Conservation (phyloP, 108 stramenopile genomes). For the Fistulifera pelliculosa region DNA sequence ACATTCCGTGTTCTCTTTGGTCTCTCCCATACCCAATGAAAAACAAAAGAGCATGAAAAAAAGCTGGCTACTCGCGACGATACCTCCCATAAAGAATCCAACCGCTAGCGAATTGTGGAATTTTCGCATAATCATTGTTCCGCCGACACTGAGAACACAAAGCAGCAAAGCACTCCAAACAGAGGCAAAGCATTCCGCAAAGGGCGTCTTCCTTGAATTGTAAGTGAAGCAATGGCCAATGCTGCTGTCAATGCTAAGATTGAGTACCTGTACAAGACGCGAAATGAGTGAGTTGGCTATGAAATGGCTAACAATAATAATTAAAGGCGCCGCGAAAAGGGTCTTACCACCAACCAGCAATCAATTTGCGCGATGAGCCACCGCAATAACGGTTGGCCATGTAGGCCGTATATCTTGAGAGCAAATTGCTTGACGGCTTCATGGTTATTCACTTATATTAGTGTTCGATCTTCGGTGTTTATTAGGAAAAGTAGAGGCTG, state of each 20-base stretch:
- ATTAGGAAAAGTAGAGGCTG: too few relatives aligned
- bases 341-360: constrained; percentile 90
- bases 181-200: constrained; percentile 58
- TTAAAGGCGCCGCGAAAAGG: background rate
- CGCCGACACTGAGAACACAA: constrained; percentile 60
- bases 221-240: constrained; percentile 49
- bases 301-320: background rate
- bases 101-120: constrained; percentile 79
- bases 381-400: constrained; percentile 63
- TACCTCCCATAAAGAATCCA: constrained; percentile 83
- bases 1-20: constrained; percentile 28
- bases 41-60: constrained; percentile 66
- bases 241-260: constrained; percentile 62
- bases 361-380: constrained; percentile 71
- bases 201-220: constrained; percentile 55
- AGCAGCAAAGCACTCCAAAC: constrained; percentile 69
- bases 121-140: constrained; percentile 86
- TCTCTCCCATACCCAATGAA: constrained; percentile 62
- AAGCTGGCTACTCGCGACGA: constrained; percentile 72
- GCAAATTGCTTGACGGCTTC: background rate
- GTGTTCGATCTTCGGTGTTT: too few relatives aligned
- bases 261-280: constrained; percentile 54
- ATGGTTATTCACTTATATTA: too few relatives aligned
- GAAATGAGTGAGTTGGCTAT: background rate
- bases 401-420: constrained; percentile 49